Percentiles rank a stretch among this genome's conserved stretches.
phyloP scores from a whole-genome alignment of 768 basidiomycete species.

The Boletus pseudo-olivaceus region DNA sequence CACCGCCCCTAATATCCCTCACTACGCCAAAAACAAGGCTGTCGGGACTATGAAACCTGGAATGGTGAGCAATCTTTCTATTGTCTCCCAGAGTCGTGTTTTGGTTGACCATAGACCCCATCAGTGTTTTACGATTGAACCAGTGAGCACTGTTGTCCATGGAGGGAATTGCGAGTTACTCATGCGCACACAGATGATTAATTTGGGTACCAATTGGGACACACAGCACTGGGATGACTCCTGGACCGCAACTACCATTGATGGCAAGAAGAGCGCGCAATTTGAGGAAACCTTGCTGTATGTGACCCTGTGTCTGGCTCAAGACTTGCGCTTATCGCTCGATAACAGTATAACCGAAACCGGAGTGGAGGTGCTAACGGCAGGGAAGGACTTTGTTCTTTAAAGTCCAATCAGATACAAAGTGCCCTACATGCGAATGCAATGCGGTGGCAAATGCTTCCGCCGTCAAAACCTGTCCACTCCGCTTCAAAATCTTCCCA shows the following conservation, averaged over 20 bases:
- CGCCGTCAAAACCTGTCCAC: constrained; percentile 11
- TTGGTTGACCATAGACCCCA: constrained; percentile 5
- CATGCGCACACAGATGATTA: constrained; percentile 71
- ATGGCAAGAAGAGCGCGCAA: constrained; percentile 90
- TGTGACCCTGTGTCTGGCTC: constrained; percentile 32
- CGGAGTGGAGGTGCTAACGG: constrained; percentile 85
- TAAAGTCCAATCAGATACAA: constrained; percentile 18
- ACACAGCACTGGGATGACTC: constrained; percentile 89
- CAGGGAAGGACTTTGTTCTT: constrained; percentile 35
- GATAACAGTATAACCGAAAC: constrained; percentile 78
- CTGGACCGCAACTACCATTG: constrained; percentile 93
- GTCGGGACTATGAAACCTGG: constrained; percentile 91
- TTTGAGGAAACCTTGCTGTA: constrained; percentile 97
- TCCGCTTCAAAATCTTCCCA: constrained; percentile 21
- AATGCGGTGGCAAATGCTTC: constrained; percentile 18
- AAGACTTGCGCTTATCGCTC: constrained; percentile 14
- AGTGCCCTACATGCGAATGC: constrained; percentile 24
- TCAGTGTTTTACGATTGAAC: constrained; percentile 75
- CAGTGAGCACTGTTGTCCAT: constrained; percentile 40
- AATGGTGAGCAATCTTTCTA: constrained; percentile 55
- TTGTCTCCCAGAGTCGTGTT: neutral
- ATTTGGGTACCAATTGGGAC: constrained; percentile 74
- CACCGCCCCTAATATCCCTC: constrained; percentile 80
- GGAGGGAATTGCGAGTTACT: constrained; percentile 3
- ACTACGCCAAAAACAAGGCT: constrained; percentile 93